These are phyloP conservation scores for Bacidia gigantensis DNA, from an alignment of 495 filamentous ascomycete genomes.

Conservation along the genomic window DNA sequence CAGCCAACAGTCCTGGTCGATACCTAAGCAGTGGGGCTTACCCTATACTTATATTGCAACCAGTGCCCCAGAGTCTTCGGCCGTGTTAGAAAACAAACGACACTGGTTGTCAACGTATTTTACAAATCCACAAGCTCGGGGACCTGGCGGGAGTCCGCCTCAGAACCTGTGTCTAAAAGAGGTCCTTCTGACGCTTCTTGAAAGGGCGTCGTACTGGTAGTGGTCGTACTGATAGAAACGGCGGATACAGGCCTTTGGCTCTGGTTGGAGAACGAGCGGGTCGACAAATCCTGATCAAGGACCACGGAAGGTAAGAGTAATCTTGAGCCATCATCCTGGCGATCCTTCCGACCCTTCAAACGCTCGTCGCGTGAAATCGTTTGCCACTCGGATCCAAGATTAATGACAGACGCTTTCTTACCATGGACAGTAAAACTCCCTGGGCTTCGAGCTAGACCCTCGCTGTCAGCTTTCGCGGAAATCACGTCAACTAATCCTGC, in stretches of 20 bases:
- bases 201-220: slow-evolving; percentile 13
- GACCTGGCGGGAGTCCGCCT: background rate
- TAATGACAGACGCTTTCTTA: slow-evolving; percentile 93
- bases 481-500: slow-evolving; percentile 48
- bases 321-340: slow-evolving; percentile 32
- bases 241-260: slow-evolving; percentile 25
- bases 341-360: slow-evolving; percentile 41
- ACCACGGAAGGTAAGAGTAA: slow-evolving; percentile 27
- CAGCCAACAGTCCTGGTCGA: background rate
- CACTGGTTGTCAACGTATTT: background rate
- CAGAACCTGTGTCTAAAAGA: background rate
- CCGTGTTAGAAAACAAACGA: background rate
- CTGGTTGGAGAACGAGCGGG: slow-evolving; percentile 20
- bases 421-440: slow-evolving; percentile 93
- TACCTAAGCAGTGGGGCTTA: background rate
- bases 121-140: background rate
- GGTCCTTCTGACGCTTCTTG: slow-evolving; percentile 7
- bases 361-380: slow-evolving; percentile 68
- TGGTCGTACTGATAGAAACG: slow-evolving; percentile 28
- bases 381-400: slow-evolving; percentile 83
- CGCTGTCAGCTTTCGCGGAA: slow-evolving; percentile 27
- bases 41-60: background rate
- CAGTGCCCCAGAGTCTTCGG: background rate
- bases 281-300: slow-evolving; percentile 24
- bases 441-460: slow-evolving; percentile 59